Conservation (phyloP, 345 rosid species). For the Raphanus sativus region DNA sequence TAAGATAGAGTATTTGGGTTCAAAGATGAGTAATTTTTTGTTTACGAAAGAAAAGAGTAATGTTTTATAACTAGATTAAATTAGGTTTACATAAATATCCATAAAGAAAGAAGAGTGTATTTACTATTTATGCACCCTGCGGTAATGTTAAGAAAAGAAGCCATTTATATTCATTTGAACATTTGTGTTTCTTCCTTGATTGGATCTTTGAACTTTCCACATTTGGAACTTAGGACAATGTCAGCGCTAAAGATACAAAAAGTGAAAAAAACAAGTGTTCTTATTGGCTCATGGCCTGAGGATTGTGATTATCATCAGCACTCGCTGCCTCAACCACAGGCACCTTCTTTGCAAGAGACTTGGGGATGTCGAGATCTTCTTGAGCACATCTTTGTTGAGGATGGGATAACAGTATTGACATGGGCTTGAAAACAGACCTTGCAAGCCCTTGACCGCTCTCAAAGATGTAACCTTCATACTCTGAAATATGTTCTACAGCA, state of each 20-base stretch:
- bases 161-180: slow-evolving; percentile 1
- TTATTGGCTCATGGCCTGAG: slow-evolving; percentile 55
- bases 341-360: slow-evolving; percentile 63
- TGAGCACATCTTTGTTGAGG: slow-evolving; percentile 89
- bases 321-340: slow-evolving; percentile 48
- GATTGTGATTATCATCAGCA: slow-evolving; percentile 48
- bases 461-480: slow-evolving; percentile 78
- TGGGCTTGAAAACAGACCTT: slow-evolving; percentile 61
- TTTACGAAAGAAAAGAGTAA: too few species aligned
- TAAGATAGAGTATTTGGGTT: too few species aligned
- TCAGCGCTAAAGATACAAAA: slow-evolving; percentile 4
- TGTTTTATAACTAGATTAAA: too few species aligned
- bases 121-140: too few species aligned
- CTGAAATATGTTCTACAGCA: slow-evolving; percentile 73
- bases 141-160: background rate
- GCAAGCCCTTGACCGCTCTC: slow-evolving; percentile 80
- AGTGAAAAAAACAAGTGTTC: background rate
- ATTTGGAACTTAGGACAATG: slow-evolving; percentile 1
- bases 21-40: too few species aligned
- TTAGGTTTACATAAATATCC: too few species aligned
- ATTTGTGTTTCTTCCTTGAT: slow-evolving; percentile 12
- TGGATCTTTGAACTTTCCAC: background rate
- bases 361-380: slow-evolving; percentile 75
- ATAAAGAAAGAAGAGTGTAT: too few species aligned
- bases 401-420: slow-evolving; percentile 68